Conservation (phyloP, 1,139 yeast species). For the Lodderomyces oxycetoniae region DNA sequence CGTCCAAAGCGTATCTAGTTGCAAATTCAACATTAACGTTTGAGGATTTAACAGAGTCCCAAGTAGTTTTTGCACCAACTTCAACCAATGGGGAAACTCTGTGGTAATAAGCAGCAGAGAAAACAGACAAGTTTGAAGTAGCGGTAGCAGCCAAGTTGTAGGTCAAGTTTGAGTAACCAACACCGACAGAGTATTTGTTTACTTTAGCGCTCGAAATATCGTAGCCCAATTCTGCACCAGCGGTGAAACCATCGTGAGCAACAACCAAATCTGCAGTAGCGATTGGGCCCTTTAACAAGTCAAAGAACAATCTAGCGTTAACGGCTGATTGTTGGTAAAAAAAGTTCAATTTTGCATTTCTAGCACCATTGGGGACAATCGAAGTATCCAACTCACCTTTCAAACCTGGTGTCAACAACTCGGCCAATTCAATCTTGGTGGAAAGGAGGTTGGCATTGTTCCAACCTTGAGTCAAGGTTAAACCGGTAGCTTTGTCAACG, state of each 20-base stretch:
- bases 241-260: conserved; percentile 94
- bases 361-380: conserved; percentile 81
- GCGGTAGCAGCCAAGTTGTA: conserved; percentile 89
- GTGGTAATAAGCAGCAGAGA: conserved; percentile 97
- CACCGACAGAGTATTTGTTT: conserved; percentile 90
- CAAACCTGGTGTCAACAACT: conserved; percentile 91
- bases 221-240: conserved; percentile 96
- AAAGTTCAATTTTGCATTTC: conserved; percentile 87
- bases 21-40: conserved; percentile 85
- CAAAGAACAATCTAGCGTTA: conserved; percentile 93
- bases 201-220: conserved; percentile 90
- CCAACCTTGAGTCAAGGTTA: conserved; percentile 97
- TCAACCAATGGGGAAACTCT: conserved; percentile 85
- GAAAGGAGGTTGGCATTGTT: conserved; percentile 87
- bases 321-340: conserved; percentile 91
- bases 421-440: conserved; percentile 90
- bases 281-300: conserved; percentile 90
- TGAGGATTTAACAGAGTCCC: conserved; percentile 78
- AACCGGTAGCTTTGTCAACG: conserved; percentile 89
- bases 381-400: conserved; percentile 90
- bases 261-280: conserved; percentile 93
- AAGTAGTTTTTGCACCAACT: conserved; percentile 97
- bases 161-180: conserved; percentile 86
- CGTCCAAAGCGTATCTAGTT: conserved; percentile 87
- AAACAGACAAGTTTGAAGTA: conserved; percentile 82